A percentile compares a stretch with the other conserved stretches of the same genome.
These are phyloP conservation scores for Cercospora canescens DNA, from an alignment of 2,329 filamentous ascomycete genomes.

Conservation along the genomic window DNA sequence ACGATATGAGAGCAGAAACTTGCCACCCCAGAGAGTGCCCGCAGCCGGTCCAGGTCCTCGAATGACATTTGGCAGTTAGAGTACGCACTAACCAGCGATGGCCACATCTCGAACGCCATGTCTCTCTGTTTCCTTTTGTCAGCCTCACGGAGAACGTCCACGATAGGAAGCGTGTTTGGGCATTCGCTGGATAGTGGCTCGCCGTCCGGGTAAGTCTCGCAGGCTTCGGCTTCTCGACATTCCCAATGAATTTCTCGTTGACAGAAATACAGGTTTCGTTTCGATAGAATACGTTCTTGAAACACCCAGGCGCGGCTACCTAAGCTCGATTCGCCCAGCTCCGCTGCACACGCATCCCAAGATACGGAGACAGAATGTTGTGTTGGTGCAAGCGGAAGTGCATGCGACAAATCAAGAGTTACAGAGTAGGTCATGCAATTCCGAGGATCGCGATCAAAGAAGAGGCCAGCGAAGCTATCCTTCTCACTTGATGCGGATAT, in stretches of 20 bases:
- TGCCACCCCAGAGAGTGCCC: not conserved
- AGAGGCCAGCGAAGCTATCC: not conserved
- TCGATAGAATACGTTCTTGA: conserved; percentile 8
- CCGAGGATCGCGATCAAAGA: not conserved
- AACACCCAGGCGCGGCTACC: conserved; percentile 8
- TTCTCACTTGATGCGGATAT: not conserved
- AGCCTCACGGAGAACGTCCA: not conserved
- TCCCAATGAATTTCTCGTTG: conserved; percentile 8
- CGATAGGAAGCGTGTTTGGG: not conserved
- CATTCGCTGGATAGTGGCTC: not conserved
- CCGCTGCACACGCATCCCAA: not conserved
- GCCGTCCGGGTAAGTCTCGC: conserved; percentile 8
- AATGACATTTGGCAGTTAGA: not conserved
- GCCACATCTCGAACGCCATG: not conserved
- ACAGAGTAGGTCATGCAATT: not conserved
- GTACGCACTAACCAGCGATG: not conserved
- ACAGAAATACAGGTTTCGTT: conserved; percentile 2
- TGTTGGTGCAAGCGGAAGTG: not conserved
- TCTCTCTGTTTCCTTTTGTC: not conserved
- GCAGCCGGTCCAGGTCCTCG: not conserved
- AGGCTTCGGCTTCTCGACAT: conserved; percentile 3
- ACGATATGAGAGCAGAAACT: not conserved
- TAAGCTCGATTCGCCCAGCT: not conserved
- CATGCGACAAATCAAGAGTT: not conserved
- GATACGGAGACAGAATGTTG: not conserved